These are phyloP conservation scores for Sugiyamaella marilandica DNA, from an alignment of 805 yeast genomes.

Conservation along the genomic window DNA sequence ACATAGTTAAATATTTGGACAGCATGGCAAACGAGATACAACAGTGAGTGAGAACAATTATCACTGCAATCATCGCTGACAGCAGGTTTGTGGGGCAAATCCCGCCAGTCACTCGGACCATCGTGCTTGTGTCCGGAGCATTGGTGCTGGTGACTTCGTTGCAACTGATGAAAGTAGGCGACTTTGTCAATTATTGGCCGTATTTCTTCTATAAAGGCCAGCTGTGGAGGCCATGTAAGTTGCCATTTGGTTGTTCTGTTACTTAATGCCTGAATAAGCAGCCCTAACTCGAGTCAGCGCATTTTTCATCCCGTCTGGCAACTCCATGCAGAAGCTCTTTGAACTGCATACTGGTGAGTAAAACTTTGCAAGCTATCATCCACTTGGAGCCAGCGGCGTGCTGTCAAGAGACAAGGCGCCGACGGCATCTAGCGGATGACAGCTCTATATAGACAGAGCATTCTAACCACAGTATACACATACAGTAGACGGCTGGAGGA, in stretches of 20 bases:
- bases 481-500: constrained; percentile 21
- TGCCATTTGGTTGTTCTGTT: not conserved
- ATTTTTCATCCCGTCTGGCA: constrained; percentile 18
- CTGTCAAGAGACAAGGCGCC: not conserved
- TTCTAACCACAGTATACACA: constrained; percentile 18
- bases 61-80: too few species aligned
- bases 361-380: not conserved
- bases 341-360: not conserved
- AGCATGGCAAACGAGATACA: too few species aligned
- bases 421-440: constrained; percentile 2
- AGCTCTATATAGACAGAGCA: not conserved
- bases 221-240: constrained; percentile 26
- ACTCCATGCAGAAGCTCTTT: constrained; percentile 20
- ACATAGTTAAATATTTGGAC: too few species aligned
- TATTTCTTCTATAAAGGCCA: constrained; percentile 12
- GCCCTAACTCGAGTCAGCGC: constrained; percentile 17
- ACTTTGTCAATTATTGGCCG: constrained; percentile 18
- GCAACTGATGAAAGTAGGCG: constrained; percentile 1
- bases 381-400: not conserved
- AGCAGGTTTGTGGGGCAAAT: constrained; percentile 17
- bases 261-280: constrained; percentile 3
- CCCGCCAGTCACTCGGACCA: constrained; percentile 24
- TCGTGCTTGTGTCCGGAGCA: constrained; percentile 13
- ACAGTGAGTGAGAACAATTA: too few species aligned
- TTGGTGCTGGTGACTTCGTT: constrained; percentile 13